Percentiles rank a stretch among this genome's conserved stretches.
phyloP scores from a whole-genome alignment of 495 filamentous ascomycete species.

The Tetracladium setigerum region DNA sequence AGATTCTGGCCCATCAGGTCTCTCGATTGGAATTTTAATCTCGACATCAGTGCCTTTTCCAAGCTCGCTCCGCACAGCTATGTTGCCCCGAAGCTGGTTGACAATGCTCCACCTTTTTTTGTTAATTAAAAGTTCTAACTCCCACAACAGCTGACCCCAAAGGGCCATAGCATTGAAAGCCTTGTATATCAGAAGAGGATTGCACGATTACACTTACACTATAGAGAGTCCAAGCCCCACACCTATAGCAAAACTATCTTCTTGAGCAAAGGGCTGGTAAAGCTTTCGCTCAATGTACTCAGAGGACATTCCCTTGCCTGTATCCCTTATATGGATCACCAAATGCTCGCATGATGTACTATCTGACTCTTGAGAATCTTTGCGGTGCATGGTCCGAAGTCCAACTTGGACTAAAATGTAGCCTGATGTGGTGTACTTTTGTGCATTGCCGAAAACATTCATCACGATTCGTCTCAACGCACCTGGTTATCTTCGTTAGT shows the following conservation, averaged over 20 bases:
- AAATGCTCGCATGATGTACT: too few relatives aligned
- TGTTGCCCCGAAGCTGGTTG: constrained; percentile 43
- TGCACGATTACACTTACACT: too few relatives aligned
- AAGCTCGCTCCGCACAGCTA: constrained; percentile 34
- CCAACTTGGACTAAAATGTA: constrained; percentile 51
- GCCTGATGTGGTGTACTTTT: constrained; percentile 65
- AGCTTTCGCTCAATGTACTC: constrained; percentile 54
- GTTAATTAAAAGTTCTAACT: too few relatives aligned
- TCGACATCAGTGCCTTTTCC: neutral
- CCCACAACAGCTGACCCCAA: too few relatives aligned
- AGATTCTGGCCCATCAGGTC: constrained; percentile 19
- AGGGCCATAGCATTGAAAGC: neutral
- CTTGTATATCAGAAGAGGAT: too few relatives aligned
- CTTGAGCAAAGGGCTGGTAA: constrained; percentile 63
- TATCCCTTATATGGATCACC: neutral
- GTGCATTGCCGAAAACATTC: constrained; percentile 73
- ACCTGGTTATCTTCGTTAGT: constrained; percentile 44
- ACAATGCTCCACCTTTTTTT: constrained; percentile 55
- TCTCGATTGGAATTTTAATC: constrained; percentile 1
- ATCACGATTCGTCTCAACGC: constrained; percentile 65
- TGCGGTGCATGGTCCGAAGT: too few relatives aligned
- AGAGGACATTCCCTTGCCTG: constrained; percentile 45
- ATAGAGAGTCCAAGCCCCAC: constrained; percentile 62
- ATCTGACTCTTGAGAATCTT: too few relatives aligned
- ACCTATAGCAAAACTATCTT: constrained; percentile 54